These are phyloP conservation scores for Phaeolepiota aurea DNA, from an alignment of 768 basidiomycete genomes.

Conservation along the genomic window DNA sequence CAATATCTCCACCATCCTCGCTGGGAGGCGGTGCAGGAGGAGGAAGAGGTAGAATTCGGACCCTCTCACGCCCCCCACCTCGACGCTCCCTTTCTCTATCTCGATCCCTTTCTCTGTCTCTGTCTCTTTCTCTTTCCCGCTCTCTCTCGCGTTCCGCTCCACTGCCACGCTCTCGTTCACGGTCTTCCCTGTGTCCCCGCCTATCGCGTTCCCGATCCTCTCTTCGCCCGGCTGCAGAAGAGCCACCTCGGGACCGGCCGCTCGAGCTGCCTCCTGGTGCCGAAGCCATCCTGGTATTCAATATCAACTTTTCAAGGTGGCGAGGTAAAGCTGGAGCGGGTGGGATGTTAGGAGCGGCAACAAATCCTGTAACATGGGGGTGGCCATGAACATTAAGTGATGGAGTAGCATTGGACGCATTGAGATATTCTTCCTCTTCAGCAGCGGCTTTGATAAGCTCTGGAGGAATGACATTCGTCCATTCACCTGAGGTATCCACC, in stretches of 20 bases:
- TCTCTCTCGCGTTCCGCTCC: constrained; percentile 18
- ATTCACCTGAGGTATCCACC: constrained; percentile 20
- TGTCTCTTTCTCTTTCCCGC: constrained; percentile 13
- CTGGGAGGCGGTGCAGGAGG: constrained; percentile 21
- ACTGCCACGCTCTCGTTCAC: constrained; percentile 12
- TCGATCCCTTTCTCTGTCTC: constrained; percentile 9
- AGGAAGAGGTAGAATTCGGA: too few species aligned
- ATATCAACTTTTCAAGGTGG: constrained; percentile 88
- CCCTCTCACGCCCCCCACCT: constrained; percentile 16
- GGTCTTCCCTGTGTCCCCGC: constrained; percentile 10
- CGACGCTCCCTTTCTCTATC: constrained; percentile 13
- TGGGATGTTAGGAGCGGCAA: constrained; percentile 73
- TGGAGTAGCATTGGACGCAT: constrained; percentile 22
- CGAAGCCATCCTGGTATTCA: constrained; percentile 48
- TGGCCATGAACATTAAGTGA: constrained; percentile 11
- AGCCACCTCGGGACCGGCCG: constrained; percentile 16
- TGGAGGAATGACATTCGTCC: constrained; percentile 76
- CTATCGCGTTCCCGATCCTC: constrained; percentile 14
- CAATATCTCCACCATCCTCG: constrained; percentile 14
- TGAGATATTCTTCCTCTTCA: constrained; percentile 76
- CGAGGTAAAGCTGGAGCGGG: constrained; percentile 83
- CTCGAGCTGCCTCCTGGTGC: constrained; percentile 18
- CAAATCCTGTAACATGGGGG: constrained; percentile 26
- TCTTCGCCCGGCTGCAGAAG: constrained; percentile 1
- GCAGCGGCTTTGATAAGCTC: constrained; percentile 73